Conservation (phyloP, 805 yeast species). For the Saccharomycopsis fodiens region DNA sequence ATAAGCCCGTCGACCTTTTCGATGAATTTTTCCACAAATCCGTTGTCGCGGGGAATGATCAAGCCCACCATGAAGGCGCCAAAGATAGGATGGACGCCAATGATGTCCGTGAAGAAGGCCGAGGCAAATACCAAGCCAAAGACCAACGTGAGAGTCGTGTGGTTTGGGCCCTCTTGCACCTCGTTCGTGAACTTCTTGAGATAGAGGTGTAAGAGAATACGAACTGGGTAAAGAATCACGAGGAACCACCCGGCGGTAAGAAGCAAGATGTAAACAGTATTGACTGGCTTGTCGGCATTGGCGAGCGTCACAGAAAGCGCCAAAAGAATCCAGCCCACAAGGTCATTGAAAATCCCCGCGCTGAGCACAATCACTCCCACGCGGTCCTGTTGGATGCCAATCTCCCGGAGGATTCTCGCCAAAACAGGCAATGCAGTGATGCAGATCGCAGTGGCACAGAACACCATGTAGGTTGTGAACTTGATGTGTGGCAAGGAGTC, state of each 20-base stretch:
- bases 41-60: constrained; percentile 69
- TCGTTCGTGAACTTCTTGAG: constrained; percentile 44
- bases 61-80: constrained; percentile 79
- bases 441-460: constrained; percentile 76
- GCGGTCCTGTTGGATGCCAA: constrained; percentile 60
- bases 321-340: constrained; percentile 73
- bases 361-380: constrained; percentile 71
- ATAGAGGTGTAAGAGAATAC: constrained; percentile 38
- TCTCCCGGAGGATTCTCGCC: constrained; percentile 69
- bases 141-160: constrained; percentile 55
- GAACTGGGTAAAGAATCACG: constrained; percentile 49
- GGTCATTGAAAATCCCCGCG: constrained; percentile 76
- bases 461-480: constrained; percentile 71
- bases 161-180: constrained; percentile 45
- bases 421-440: constrained; percentile 83
- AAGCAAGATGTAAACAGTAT: constrained; percentile 60
- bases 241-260: constrained; percentile 65
- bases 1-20: constrained; percentile 75
- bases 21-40: constrained; percentile 60
- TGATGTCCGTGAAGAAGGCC: constrained; percentile 73
- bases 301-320: constrained; percentile 74
- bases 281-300: constrained; percentile 60
- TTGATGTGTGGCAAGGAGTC: constrained; percentile 32
- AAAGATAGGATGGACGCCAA: constrained; percentile 81
- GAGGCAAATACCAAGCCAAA: constrained; percentile 55